A percentile compares a stretch with the other conserved stretches of the same genome.
Conservation (phyloP, 352 stramenopile species). For the Plasmopara muralis region DNA sequence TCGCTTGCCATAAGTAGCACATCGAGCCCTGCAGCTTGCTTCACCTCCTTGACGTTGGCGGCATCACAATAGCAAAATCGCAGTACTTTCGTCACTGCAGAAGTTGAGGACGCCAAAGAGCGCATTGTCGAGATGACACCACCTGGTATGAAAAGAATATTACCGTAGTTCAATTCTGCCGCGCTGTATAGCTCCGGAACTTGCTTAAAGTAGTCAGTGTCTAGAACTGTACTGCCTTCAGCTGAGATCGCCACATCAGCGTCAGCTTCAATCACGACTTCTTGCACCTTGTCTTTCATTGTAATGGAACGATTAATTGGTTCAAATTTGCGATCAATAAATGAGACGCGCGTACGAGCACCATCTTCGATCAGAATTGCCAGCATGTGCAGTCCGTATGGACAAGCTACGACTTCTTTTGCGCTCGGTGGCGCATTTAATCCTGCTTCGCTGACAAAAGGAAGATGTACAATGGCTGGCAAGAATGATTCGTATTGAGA, state of each 20-base stretch:
- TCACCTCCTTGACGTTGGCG: slow-evolving; percentile 69
- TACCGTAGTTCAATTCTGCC: slow-evolving; percentile 14
- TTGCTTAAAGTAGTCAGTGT: slow-evolving; percentile 15
- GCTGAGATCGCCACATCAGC: slow-evolving; percentile 8
- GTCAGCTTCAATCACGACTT: slow-evolving; percentile 24
- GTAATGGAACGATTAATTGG: slow-evolving; percentile 13
- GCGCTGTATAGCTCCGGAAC: slow-evolving; percentile 13
- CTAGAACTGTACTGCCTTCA: slow-evolving; percentile 14
- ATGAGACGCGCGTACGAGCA: slow-evolving; percentile 10
- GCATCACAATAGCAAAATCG: slow-evolving; percentile 72
- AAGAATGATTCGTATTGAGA: slow-evolving; percentile 23
- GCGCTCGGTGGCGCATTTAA: neutral
- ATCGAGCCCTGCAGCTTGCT: slow-evolving; percentile 39
- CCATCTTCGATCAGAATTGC: slow-evolving; percentile 16
- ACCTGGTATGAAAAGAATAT: slow-evolving; percentile 56
- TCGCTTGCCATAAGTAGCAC: slow-evolving; percentile 32
- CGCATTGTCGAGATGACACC: slow-evolving; percentile 23
- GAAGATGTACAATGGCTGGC: slow-evolving; percentile 28
- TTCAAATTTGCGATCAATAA: slow-evolving; percentile 30
- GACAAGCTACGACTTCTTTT: slow-evolving; percentile 34
- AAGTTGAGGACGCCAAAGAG: slow-evolving; percentile 1
- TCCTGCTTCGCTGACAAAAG: neutral
- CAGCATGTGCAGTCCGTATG: slow-evolving; percentile 57
- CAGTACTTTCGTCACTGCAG: slow-evolving; percentile 20
- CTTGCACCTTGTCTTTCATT: slow-evolving; percentile 8